Percentiles rank a stretch among this genome's conserved stretches.
Evolutionary conservation across 139 green algal species (phyloP).

Genomic region (Coelastrella sp.): DNA sequence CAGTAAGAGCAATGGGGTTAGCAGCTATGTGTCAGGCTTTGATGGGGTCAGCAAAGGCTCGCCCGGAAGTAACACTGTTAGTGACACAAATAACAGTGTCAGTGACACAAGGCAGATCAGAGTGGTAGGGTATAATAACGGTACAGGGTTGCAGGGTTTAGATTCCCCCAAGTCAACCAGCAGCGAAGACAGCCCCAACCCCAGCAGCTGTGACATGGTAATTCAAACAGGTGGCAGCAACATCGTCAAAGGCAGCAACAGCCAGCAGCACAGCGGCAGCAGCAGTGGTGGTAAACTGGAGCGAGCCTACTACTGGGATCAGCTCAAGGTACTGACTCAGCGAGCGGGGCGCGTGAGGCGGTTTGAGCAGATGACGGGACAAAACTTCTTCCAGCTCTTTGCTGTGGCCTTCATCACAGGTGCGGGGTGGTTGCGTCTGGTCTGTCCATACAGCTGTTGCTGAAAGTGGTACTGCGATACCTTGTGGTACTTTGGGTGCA

Average conservation of each 20-base stretch:
- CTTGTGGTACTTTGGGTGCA: too few relatives aligned
- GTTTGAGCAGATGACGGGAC: slow-evolving; percentile 71
- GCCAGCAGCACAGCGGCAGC: neutral
- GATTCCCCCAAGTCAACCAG: neutral
- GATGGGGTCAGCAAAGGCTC: too few relatives aligned
- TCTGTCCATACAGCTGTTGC: too few relatives aligned
- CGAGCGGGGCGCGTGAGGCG: slow-evolving; percentile 66
- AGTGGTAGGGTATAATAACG: neutral
- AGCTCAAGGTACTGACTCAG: slow-evolving; percentile 30
- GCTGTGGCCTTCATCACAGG: slow-evolving; percentile 51
- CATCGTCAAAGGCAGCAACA: neutral
- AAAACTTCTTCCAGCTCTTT: slow-evolving; percentile 58
- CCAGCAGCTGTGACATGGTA: neutral
- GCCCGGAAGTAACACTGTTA: too few relatives aligned
- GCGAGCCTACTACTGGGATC: slow-evolving; percentile 15
- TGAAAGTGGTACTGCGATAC: too few relatives aligned
- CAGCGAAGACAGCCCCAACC: neutral
- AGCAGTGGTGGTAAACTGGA: neutral
- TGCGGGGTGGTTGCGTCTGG: too few relatives aligned
- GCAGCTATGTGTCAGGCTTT: too few relatives aligned
- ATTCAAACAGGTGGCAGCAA: neutral
- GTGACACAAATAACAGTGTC: neutral
- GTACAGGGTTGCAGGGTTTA: neutral
- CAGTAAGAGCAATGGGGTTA: neutral
- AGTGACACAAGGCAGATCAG: neutral